Evolutionary conservation across 2,329 filamentous ascomycete species (phyloP), one percentile per base, ranked within the genome.

Genomic region (Penicillium polonicum): DNA sequence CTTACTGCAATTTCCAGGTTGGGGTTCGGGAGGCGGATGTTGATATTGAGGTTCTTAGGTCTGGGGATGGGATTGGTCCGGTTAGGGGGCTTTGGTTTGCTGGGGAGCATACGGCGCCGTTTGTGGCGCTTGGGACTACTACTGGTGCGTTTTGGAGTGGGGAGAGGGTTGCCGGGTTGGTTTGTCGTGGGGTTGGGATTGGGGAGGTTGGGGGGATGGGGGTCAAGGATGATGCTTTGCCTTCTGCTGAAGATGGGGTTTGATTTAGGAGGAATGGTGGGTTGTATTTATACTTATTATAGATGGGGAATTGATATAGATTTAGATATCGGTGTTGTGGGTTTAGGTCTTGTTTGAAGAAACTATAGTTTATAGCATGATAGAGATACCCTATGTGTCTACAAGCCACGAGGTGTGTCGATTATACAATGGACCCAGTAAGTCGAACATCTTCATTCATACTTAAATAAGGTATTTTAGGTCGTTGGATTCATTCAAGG

Each of bases 141-240:
- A 95, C 91, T 0, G 93, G 93, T 0, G 93, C 93, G 12, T 97
- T 91, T 73, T 96, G 91, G 91, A 91, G 89, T 71, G 92, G 92
- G 1, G 91, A 96, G 77, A 83, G 82, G 21, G 89, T 92, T 35
- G 92, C 83, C 1, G 82, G 79, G 71, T 83, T 86, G 69, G 65
- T 79, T 45, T 75, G 72, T 57, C 59, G 63, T 35, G 23, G 63
- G 2, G 64, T 68, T 58, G 66, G 67, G 2, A 55, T 76, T 44
- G 64, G 64, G 1, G 60, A 50, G 17, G 42, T 65, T 29, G 72
- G 70, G 17, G 42, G 1, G 44, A 69, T 43, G 62, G 61, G 0
- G 42, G 45, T 38, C 59, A 52, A 52, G 61, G 72, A 74, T 63
- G 73, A 74, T 68, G 68, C 68, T 54, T 64, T 74, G 57, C 72